Conservation (phyloP, 805 yeast genomes). For the Torulaspora microellipsoides region DNA sequence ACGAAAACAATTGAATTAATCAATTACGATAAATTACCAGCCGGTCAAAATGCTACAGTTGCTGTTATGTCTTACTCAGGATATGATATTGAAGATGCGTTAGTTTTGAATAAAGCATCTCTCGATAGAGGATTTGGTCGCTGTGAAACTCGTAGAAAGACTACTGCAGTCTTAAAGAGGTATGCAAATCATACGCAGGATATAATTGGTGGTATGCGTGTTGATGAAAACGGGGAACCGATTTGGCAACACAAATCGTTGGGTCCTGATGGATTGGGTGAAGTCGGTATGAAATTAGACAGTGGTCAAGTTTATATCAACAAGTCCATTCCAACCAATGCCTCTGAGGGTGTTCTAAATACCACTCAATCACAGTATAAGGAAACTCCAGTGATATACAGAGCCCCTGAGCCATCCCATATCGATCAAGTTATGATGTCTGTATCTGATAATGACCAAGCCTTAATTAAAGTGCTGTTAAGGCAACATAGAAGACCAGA, state of each 20-base stretch:
- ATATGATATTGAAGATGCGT: slow-evolving; percentile 98
- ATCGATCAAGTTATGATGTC: slow-evolving; percentile 98
- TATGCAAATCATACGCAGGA: slow-evolving; percentile 94
- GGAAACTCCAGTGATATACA: slow-evolving; percentile 86
- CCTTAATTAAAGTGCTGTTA: slow-evolving; percentile 82
- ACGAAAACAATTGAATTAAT: slow-evolving; percentile 94
- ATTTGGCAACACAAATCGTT: slow-evolving; percentile 80
- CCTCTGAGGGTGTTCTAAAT: slow-evolving; percentile 50
- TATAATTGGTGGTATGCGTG: slow-evolving; percentile 85
- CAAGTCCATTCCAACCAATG: slow-evolving; percentile 86
- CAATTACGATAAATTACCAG: slow-evolving; percentile 93
- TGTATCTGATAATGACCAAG: slow-evolving; percentile 91
- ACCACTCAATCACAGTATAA: slow-evolving; percentile 53
- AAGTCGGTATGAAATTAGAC: slow-evolving; percentile 85
- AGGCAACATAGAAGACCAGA: slow-evolving; percentile 98
- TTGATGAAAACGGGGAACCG: slow-evolving; percentile 74
- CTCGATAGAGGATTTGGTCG: slow-evolving; percentile 97
- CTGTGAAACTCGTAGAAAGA: slow-evolving; percentile 91
- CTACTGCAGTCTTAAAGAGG: slow-evolving; percentile 82
- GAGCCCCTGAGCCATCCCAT: slow-evolving; percentile 93
- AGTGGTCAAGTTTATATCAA: slow-evolving; percentile 93
- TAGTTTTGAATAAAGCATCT: slow-evolving; percentile 88
- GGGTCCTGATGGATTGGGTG: slow-evolving; percentile 95
- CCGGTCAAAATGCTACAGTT: slow-evolving; percentile 98
- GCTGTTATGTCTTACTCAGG: slow-evolving; percentile 99